These are phyloP conservation scores for Fusarium temperatum DNA, from an alignment of 2,329 filamentous ascomycete species.

Conservation along the genomic window DNA sequence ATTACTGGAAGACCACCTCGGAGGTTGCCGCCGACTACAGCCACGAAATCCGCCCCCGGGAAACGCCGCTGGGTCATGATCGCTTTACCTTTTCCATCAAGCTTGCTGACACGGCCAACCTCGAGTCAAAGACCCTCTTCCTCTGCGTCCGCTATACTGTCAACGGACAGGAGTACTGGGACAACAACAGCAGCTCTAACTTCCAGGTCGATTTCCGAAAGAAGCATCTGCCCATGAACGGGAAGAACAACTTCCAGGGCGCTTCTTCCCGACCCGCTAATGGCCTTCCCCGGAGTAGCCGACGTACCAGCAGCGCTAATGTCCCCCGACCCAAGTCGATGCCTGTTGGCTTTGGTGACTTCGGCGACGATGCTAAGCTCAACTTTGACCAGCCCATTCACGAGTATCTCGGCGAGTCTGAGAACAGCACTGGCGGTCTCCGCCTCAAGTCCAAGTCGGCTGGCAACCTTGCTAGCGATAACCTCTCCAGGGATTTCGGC, in stretches of 20 bases:
- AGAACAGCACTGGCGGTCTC: constrained; percentile 62
- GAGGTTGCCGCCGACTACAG: constrained; percentile 91
- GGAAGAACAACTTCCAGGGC: constrained; percentile 63
- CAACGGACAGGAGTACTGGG: constrained; percentile 88
- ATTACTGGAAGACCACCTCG: constrained; percentile 99
- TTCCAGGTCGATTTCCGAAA: constrained; percentile 95
- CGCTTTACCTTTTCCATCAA: constrained; percentile 95
- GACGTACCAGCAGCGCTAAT: constrained; percentile 54
- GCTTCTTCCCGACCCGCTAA: constrained; percentile 60
- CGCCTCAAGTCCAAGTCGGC: constrained; percentile 77
- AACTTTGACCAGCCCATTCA: constrained; percentile 68
- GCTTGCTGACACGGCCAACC: constrained; percentile 86
- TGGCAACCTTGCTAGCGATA: constrained; percentile 70
- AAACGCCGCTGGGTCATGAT: constrained; percentile 75
- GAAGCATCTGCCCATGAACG: constrained; percentile 71
- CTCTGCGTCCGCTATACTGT: constrained; percentile 91
- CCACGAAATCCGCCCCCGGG: constrained; percentile 76
- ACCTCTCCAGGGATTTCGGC: constrained; percentile 60
- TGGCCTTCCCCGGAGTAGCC: constrained; percentile 74
- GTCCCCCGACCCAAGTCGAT: constrained; percentile 63
- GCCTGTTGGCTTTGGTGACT: constrained; percentile 74
- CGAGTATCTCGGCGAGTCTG: constrained; percentile 71
- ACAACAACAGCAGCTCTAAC: constrained; percentile 88
- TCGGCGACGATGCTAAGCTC: constrained; percentile 68
- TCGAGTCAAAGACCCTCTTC: constrained; percentile 92